Evolutionary conservation across 202 grass and related monocot species (phyloP).

Genomic region (Brachypodium distachyon): DNA sequence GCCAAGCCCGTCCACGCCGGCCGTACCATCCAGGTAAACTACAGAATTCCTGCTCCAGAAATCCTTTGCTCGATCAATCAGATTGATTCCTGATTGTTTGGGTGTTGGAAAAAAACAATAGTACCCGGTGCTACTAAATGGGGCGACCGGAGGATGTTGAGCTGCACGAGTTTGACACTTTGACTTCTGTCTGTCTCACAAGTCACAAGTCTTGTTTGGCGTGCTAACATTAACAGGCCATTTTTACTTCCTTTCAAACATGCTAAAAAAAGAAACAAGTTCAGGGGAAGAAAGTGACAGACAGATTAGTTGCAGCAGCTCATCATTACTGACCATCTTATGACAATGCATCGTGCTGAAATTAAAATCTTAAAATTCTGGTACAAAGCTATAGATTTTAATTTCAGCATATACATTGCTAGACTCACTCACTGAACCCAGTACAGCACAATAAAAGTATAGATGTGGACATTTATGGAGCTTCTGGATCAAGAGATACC

Average conservation of each 20-base stretch:
- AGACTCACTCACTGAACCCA: too few relatives aligned
- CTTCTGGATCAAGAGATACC: not conserved
- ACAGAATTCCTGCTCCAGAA: not conserved
- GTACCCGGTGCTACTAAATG: not conserved
- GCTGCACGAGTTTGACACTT: slow-evolving; percentile 10
- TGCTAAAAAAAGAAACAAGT: not conserved
- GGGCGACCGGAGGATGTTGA: not conserved
- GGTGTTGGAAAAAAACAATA: not conserved
- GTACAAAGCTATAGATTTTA: too few relatives aligned
- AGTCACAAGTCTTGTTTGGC: not conserved
- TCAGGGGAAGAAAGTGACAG: not conserved
- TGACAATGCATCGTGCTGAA: not conserved
- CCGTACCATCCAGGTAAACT: slow-evolving; percentile 59
- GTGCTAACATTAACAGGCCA: not conserved
- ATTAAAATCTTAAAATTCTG: too few relatives aligned
- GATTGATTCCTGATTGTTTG: not conserved
- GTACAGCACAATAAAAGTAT: not conserved
- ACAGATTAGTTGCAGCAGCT: not conserved
- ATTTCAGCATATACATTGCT: too few relatives aligned
- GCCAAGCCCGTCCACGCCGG: slow-evolving; percentile 54
- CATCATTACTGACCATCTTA: not conserved
- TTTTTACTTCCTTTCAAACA: not conserved
- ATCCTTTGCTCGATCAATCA: too few relatives aligned
- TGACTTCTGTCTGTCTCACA: not conserved
- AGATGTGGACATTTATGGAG: not conserved